Evolutionary conservation across 2,329 filamentous ascomycete species (phyloP), one percentile per base, ranked within the genome.

Genomic region (Dactylonectria macrodidyma): DNA sequence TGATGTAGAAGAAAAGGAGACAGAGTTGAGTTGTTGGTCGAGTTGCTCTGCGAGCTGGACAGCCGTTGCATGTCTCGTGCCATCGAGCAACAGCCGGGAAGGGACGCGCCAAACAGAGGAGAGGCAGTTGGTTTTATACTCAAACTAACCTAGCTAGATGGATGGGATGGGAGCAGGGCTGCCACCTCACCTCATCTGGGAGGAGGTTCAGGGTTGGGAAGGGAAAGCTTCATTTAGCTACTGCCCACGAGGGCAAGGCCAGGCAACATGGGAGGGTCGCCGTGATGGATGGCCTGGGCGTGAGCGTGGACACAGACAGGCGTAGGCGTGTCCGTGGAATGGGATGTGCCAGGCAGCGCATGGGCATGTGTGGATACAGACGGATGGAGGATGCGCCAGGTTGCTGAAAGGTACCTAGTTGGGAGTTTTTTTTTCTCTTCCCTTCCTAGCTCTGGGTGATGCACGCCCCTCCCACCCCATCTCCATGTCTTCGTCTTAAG

Each of bases 61-160:
- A 74, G 77, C 78, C 73, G 79, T 77, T 80, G 81, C 78, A 74
- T 79, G 78, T 81, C 80, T 83, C 80, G 81, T 83, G 80, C 81
- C 82, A 83, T 74, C 73, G 74, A 79, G 66, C 74, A 74, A 71
- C 41, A 70, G 75, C 79, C 74, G 75, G 77, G 78, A 72, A 66
- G 41, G 59, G 64, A 58, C 58, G 58, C 59, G 70, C 63, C 68
- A 73, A 73, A 60, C 74, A 76, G 77, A 79, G 78, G 79, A 79
- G 78, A 77, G 78, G 77, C 75, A 78, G 76, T 81, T 80, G 79
- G 71, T 76, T 83, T 83, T 81, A 81, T 81, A 81, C 75, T 75
- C 71, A 64, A 71, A 71, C 71, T 66, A 71, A 66, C 59, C 48
- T 75, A 70, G 64, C 66, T 67, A 22, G 65, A 71, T 66, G 30